Base-by-base conservation (phyloP, 148 eudicot species). In the Fagopyrum tataricum region DNA sequence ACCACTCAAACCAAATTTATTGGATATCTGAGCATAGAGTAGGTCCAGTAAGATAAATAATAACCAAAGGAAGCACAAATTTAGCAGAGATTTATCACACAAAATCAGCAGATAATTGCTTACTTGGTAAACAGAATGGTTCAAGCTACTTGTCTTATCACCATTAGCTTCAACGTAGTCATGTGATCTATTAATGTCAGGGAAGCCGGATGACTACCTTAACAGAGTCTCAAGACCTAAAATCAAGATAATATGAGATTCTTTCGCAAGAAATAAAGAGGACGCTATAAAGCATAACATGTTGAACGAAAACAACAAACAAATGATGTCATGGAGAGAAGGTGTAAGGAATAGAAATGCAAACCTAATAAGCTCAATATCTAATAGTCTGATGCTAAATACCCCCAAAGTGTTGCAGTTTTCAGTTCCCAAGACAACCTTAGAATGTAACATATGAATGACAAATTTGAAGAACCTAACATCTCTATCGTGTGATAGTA, bases 201-300 rank as follows among this genome's bases (percentile, higher is more conserved):
- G 77, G 79, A 91, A 76, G 75, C 82, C 73, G 46, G 96, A 89
- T 23, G 93, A 80, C 76, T 85, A 85, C 42, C 90, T 91, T 77
- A 86, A 71, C 75, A 95, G 96, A 70, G 82, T 78, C 85, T 95
- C 98, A 37, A 91, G 92, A 48, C 90, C 91, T 84, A 76, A 39
- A 26, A 55, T 44, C 24, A 37, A 64, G 18, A 64, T 37, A 64
- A 31, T n/a, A 62, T 13, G n/a, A 37, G 12, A 17, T 37, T 62
- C 17, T 31, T 31, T 26, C 42, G 37, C 26, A 62, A 31, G 1
- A 40, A 31, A 26, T n/a, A 62, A 62, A 62, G 31, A 31, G 4
- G 26, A 31, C 13, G 23, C 37, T 6, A 31, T 21, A 62, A 13
- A 26, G 67, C 42, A 26, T 62, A 17, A 62, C 42, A 31, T 62